A percentile compares a stretch with the other conserved stretches of the same genome.
These are phyloP conservation scores for Phytophthora hybrid DNA, from an alignment of 352 stramenopile species.

Conservation along the genomic window DNA sequence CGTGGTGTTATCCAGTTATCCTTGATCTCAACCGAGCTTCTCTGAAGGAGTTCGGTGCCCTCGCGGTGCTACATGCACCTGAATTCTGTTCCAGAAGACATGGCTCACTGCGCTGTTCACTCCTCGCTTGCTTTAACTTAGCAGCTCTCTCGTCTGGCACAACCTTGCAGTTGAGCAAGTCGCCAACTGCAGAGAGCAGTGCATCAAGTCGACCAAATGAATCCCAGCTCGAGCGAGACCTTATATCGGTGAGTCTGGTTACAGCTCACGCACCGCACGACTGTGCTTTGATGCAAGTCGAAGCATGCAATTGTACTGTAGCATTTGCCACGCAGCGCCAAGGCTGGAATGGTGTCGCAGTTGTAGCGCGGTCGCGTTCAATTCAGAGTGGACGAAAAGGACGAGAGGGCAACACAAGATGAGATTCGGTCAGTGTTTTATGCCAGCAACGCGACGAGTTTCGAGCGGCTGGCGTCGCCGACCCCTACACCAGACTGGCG, in stretches of 20 bases:
- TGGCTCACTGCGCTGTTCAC: too few species aligned
- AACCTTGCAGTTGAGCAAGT: too few species aligned
- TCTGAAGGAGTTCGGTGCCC: too few species aligned
- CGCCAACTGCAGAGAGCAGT: too few species aligned
- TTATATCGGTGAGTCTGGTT: neutral
- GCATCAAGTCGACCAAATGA: too few species aligned
- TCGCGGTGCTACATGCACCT: too few species aligned
- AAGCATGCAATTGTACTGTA: neutral
- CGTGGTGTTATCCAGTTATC: too few species aligned
- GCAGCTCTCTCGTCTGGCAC: too few species aligned
- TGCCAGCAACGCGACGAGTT: slow-evolving; percentile 18
- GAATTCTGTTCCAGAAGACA: too few species aligned
- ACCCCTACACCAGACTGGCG: slow-evolving; percentile 10
- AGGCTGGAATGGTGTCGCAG: neutral
- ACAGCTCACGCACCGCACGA: neutral
- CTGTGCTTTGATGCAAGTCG: neutral
- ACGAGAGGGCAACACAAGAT: slow-evolving; percentile 17
- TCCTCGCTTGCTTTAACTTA: too few species aligned
- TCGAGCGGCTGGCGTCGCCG: slow-evolving; percentile 7
- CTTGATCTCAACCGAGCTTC: too few species aligned
- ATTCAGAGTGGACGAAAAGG: slow-evolving; percentile 2
- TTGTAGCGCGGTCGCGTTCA: neutral
- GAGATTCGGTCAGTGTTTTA: slow-evolving; percentile 3
- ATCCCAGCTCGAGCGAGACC: neutral
- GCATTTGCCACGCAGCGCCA: neutral